phyloP scores from a whole-genome alignment of 495 filamentous ascomycete genomes.

The Neurospora terricola region DNA sequence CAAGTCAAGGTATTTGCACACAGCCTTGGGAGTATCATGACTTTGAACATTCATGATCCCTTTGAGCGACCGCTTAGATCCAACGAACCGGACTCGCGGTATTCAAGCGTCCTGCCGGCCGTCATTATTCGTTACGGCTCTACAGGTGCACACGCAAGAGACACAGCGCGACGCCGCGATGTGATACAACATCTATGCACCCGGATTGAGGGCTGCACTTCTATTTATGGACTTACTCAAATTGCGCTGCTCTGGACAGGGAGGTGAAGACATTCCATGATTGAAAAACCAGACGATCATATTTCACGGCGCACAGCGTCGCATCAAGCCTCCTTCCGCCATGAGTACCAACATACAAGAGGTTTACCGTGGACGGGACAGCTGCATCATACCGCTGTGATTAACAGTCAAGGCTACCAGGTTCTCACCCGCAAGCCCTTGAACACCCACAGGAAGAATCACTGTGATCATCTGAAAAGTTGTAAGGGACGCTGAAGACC shows the following conservation, averaged over 20 bases:
- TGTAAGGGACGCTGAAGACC: neutral
- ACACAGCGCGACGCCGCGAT: constrained; percentile 6
- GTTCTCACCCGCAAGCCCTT: neutral
- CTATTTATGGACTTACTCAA: constrained; percentile 17
- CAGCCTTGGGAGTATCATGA: neutral
- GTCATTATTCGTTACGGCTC: neutral
- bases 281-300: constrained; percentile 2
- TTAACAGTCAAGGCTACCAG: neutral
- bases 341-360: constrained; percentile 6
- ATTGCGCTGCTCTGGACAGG: constrained; percentile 3
- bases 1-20: neutral
- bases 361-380: neutral
- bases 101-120: neutral
- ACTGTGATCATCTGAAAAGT: neutral
- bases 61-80: neutral
- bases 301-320: constrained; percentile 5
- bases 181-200: constrained; percentile 9
- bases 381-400: neutral
- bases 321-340: constrained; percentile 11
- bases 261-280: neutral
- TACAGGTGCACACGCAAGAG: constrained; percentile 2
- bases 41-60: neutral
- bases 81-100: neutral
- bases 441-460: neutral
- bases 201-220: constrained; percentile 3